These are phyloP conservation scores for Acanthamoeba polyphaga DNA, from an alignment of 208 protist genomes.

Conservation along the genomic window DNA sequence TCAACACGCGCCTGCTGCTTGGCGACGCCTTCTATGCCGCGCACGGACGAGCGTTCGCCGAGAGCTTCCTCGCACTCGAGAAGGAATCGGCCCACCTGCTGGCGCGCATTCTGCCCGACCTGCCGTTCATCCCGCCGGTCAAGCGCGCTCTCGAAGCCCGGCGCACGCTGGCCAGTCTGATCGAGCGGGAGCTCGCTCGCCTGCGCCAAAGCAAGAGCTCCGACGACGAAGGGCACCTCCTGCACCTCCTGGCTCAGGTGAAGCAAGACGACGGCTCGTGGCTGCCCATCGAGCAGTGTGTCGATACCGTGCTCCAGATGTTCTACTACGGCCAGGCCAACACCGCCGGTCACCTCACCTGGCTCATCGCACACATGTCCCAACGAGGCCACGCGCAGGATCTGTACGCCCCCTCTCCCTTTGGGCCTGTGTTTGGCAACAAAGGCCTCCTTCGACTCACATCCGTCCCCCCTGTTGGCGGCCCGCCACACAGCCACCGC, in stretches of 20 bases:
- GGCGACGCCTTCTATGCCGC: constrained; percentile 18
- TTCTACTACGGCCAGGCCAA: constrained; percentile 31
- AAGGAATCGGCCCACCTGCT: not conserved
- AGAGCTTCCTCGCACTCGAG: constrained; percentile 11
- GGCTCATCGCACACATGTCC: constrained; percentile 39
- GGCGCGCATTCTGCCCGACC: not conserved
- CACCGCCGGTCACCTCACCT: constrained; percentile 9
- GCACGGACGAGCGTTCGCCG: not conserved
- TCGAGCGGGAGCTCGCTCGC: not conserved
- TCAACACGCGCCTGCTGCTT: constrained; percentile 26
- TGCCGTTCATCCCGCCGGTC: constrained; percentile 1
- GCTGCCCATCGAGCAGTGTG: constrained; percentile 36
- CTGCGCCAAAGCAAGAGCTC: not conserved
- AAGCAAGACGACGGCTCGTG: not conserved
- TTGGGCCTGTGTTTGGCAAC: too few relatives aligned
- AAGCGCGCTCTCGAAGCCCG: constrained; percentile 1
- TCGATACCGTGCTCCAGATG: constrained; percentile 19
- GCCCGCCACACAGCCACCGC: not conserved
- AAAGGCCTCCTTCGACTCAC: not conserved
- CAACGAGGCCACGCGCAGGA: constrained; percentile 33
- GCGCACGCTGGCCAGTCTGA: constrained; percentile 1
- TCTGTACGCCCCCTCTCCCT: not conserved
- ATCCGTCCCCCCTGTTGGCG: not conserved
- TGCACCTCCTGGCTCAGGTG: not conserved
- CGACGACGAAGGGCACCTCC: not conserved